Conservation (phyloP, 805 yeast species). For the Starmerella khaoyaiensis region DNA sequence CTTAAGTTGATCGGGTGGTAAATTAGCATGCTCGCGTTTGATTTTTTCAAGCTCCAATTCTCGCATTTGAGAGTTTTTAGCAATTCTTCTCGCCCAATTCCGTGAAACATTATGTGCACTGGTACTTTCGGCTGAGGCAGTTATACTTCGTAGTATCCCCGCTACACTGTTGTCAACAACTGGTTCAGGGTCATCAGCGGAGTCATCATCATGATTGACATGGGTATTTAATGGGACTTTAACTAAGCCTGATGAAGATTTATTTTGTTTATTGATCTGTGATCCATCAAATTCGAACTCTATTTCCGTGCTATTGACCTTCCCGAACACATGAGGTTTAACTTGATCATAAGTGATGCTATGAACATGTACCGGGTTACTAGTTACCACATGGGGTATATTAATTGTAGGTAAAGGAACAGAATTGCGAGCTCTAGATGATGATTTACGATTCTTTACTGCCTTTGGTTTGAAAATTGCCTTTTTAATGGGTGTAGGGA, state of each 20-base stretch:
- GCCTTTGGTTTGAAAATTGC: too few species aligned
- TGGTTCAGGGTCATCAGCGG: background rate
- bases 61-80: constrained; percentile 16
- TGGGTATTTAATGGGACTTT: background rate
- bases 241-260: background rate
- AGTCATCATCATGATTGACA: background rate
- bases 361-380: too few species aligned
- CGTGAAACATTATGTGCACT: background rate
- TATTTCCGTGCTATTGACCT: too few species aligned
- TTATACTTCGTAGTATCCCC: constrained; percentile 28
- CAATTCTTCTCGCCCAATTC: constrained; percentile 13
- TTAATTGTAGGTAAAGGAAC: too few species aligned
- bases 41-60: constrained; percentile 18
- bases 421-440: too few species aligned
- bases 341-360: too few species aligned
- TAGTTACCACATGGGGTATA: too few species aligned
- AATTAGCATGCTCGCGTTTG: constrained; percentile 20
- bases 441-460: too few species aligned
- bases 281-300: too few species aligned
- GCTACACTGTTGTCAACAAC: constrained; percentile 28
- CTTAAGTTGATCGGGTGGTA: constrained; percentile 27
- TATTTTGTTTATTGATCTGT: background rate
- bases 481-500: too few species aligned
- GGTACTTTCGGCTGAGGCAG: background rate
- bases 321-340: too few species aligned